Conservation (phyloP, 2,329 filamentous ascomycete genomes). For the Bipolaris zeicola region DNA sequence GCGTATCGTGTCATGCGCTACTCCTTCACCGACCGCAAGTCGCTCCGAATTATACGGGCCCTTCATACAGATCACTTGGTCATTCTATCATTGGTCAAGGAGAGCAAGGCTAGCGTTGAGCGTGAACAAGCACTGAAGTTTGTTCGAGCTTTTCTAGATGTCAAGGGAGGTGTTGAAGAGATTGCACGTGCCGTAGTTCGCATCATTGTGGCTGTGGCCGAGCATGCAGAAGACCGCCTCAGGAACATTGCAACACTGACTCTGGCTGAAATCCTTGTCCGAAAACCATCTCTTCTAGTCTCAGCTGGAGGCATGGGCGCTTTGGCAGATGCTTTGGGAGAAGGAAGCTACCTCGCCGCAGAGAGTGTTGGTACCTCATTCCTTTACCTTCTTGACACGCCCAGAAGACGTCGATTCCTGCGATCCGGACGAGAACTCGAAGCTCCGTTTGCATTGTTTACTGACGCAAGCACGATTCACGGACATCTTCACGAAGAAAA, state of each 20-base stretch:
- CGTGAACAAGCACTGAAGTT: constrained; percentile 97
- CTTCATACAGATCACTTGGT: constrained; percentile 93
- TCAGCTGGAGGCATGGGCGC: constrained; percentile 83
- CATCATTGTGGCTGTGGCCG: constrained; percentile 87
- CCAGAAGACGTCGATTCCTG: constrained; percentile 79
- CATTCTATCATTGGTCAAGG: constrained; percentile 89
- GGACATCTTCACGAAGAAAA: constrained; percentile 62
- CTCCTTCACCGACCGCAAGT: constrained; percentile 89
- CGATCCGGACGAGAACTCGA: constrained; percentile 88
- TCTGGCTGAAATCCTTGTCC: constrained; percentile 85
- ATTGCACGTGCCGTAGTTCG: constrained; percentile 85
- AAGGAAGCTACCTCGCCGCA: constrained; percentile 89
- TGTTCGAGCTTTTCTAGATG: constrained; percentile 90
- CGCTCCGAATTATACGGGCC: constrained; percentile 82
- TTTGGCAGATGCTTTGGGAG: constrained; percentile 88
- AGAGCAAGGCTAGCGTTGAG: constrained; percentile 95
- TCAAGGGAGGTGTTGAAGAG: constrained; percentile 88
- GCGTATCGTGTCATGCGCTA: constrained; percentile 94
- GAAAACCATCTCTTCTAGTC: constrained; percentile 80
- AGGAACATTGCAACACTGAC: constrained; percentile 92
- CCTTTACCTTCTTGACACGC: constrained; percentile 85
- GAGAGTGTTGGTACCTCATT: constrained; percentile 89
- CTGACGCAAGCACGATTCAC: constrained; percentile 70
- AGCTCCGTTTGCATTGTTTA: constrained; percentile 85
- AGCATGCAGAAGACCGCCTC: constrained; percentile 82